These are phyloP conservation scores for Colletotrichum aenigma DNA, from an alignment of 2,329 filamentous ascomycete genomes.

Conservation along the genomic window DNA sequence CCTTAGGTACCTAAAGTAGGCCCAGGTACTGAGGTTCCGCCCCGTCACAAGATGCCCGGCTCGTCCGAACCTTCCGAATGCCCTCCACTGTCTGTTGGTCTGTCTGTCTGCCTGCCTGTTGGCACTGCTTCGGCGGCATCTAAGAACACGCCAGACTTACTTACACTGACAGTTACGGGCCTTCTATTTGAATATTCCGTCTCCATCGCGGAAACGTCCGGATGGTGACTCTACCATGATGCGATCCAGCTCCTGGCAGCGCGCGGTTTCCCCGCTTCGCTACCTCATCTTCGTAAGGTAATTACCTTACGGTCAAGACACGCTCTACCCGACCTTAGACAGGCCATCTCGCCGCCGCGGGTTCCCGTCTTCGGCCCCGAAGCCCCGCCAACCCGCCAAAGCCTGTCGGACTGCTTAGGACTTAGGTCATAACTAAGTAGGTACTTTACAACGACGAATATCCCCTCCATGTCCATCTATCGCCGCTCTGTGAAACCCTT, in stretches of 20 bases:
- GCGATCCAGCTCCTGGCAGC: neutral
- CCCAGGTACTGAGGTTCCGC: neutral
- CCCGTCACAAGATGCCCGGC: neutral
- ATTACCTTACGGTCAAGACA: neutral
- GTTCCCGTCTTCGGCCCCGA: neutral
- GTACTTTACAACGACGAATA: slow-evolving; percentile 44
- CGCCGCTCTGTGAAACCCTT: slow-evolving; percentile 52
- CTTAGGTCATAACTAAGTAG: neutral
- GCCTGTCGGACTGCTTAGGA: neutral
- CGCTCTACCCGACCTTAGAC: neutral
- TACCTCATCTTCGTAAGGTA: neutral
- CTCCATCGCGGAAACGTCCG: neutral
- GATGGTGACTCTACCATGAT: neutral
- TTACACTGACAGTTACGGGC: neutral
- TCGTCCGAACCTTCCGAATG: slow-evolving; percentile 10
- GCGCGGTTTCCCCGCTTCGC: neutral
- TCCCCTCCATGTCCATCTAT: slow-evolving; percentile 47
- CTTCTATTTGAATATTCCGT: neutral
- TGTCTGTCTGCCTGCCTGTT: neutral
- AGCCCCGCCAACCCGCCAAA: neutral
- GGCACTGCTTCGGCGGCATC: neutral
- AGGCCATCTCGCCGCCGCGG: neutral
- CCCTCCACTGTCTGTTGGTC: neutral
- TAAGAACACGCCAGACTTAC: neutral
- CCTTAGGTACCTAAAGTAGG: no score